Evolutionary conservation across 257 asterid genomes (phyloP).

Genomic region (Penstemon barbatus): DNA sequence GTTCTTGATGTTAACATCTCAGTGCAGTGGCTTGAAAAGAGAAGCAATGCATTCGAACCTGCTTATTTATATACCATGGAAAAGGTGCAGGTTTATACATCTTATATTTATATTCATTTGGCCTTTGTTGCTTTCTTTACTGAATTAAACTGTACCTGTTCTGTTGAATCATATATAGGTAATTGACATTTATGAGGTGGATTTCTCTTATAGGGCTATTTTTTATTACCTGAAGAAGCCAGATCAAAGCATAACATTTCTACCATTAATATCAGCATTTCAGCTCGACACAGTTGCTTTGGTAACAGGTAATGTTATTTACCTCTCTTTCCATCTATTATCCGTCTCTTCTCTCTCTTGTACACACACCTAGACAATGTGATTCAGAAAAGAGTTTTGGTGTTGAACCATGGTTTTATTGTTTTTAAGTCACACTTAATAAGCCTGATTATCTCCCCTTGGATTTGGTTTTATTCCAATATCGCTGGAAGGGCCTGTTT

Average conservation of each 20-base stretch:
- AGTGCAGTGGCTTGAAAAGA: slow-evolving; percentile 95
- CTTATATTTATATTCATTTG: slow-evolving; percentile 19
- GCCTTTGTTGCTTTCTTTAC: slow-evolving; percentile 22
- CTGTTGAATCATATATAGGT: slow-evolving; percentile 20
- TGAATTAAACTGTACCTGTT: slow-evolving; percentile 8
- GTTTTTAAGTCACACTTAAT: no score
- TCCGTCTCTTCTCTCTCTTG: background rate
- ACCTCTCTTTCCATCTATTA: slow-evolving; percentile 16
- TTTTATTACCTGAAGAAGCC: slow-evolving; percentile 92
- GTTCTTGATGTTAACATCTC: slow-evolving; percentile 45
- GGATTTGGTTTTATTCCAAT: no score
- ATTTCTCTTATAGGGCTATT: slow-evolving; percentile 66
- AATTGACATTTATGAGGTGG: slow-evolving; percentile 26
- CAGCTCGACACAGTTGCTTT: slow-evolving; percentile 87
- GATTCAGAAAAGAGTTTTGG: background rate
- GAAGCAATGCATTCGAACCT: slow-evolving; percentile 90
- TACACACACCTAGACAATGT: slow-evolving; percentile 17
- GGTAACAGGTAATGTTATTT: slow-evolving; percentile 72
- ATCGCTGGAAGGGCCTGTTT: no score
- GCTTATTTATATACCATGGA: slow-evolving; percentile 82
- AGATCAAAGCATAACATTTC: slow-evolving; percentile 70
- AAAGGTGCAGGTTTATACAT: slow-evolving; percentile 51
- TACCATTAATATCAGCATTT: slow-evolving; percentile 76
- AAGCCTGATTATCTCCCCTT: no score
- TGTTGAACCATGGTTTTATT: no score